Evolutionary conservation across 2,329 filamentous ascomycete genomes (phyloP), one percentile per base, ranked within the genome.

Genomic region (Ophiosphaerella narmari): DNA sequence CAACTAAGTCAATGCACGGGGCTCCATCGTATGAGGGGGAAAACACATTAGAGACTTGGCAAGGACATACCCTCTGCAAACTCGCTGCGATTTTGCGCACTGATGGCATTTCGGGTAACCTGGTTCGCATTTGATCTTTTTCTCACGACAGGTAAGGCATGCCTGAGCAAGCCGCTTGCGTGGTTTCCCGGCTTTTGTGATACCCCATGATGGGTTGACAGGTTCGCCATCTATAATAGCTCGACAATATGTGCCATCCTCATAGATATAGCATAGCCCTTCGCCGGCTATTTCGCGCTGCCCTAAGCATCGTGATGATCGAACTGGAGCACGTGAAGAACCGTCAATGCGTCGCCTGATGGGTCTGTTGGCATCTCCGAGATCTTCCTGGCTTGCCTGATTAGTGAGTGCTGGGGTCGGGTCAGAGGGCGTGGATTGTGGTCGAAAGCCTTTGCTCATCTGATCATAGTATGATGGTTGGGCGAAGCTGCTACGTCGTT

Each of bases 41-140:
- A 13, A 13, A 18, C 18, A 4, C 9, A n/a, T 18, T 21, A 40
- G 35, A 23, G 21, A 24, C 14, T 43, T 18, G 44, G 35, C 23
- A 29, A 35, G 34, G 18, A 73, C 71, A 68, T 61, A 73, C 71
- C 89, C 89, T 74, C 87, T 87, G 82, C 92, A 96, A 14, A 88
- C 80, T 40, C 90, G 83, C 48, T 91, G 90, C 67, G 93, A 93
- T 76, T 96, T 96, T 70, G 94, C 88, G 71, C 92, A 97, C 74
- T 96, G 91, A 46, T 92, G 84, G 64, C 92, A 97, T 61, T 90
- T 91, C 34, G 89, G 89, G 58, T 85, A 88, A 62, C 92, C 91
- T 1, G 91, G 92, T 59, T 96, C 91, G 67, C 92, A 97, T 74
- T 96, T 96, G 77, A 97, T 96, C 80, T 96, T 97, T 84, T 96